phyloP scores from a whole-genome alignment of 805 yeast genomes.

The Candida fluviatilis region DNA sequence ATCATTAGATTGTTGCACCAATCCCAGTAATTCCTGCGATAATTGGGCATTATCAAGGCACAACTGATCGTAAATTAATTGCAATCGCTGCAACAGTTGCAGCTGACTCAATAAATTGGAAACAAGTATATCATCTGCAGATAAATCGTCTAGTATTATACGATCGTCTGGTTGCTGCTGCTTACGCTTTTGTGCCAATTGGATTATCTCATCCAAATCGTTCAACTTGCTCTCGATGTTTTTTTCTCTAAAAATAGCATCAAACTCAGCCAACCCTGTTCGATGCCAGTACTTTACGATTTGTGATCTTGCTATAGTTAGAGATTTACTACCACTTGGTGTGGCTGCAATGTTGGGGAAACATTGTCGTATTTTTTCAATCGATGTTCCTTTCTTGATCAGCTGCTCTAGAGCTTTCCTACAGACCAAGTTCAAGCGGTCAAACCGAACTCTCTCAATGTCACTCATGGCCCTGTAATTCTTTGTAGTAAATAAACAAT shows the following conservation, averaged over 20 bases:
- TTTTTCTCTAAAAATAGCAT: constrained; percentile 48
- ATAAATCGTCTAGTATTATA: constrained; percentile 24
- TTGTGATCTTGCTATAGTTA: constrained; percentile 49
- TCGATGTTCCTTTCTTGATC: constrained; percentile 42
- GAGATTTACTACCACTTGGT: constrained; percentile 40
- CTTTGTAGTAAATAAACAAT: too few relatives aligned
- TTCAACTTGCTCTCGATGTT: constrained; percentile 40
- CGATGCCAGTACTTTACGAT: constrained; percentile 49
- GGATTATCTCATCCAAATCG: constrained; percentile 45
- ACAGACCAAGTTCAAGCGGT: constrained; percentile 47
- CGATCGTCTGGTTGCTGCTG: constrained; percentile 13
- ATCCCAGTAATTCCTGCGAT: constrained; percentile 16
- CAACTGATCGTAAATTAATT: constrained; percentile 34
- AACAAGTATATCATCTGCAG: constrained; percentile 29
- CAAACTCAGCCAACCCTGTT: constrained; percentile 49
- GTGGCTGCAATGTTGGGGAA: constrained; percentile 50
- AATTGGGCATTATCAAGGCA: constrained; percentile 30
- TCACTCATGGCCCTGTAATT: too few relatives aligned
- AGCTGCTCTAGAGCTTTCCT: constrained; percentile 53
- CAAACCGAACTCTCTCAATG: constrained; percentile 39
- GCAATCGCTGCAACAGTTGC: constrained; percentile 23
- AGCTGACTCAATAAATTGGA: constrained; percentile 20
- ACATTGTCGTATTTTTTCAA: constrained; percentile 49
- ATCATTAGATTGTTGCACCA: constrained; percentile 17
- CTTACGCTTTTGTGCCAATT: constrained; percentile 33